Base-by-base conservation (phyloP, 768 basidiomycete species). In the Trametes gibbosa region DNA sequence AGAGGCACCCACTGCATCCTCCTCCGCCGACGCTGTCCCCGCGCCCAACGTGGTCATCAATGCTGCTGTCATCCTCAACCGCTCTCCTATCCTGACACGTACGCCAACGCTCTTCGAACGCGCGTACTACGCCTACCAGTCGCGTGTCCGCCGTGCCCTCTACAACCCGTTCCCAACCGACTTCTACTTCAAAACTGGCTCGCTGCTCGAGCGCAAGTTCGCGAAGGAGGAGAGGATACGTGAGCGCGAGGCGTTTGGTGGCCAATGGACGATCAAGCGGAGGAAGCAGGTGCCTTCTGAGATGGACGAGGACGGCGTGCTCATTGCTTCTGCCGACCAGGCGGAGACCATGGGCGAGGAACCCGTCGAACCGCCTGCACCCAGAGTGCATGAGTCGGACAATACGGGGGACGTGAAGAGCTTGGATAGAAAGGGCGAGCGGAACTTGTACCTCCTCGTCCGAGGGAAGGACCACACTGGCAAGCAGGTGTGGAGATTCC, bases 141-240 rank as follows among this genome's bases (percentile, higher is more conserved):
- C 83, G 9, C 86, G 91, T 42, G 83, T 98, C 68, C 83, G 86
- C 67, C 87, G 91, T 64, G 88, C 94, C 2, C 76, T 98, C 48
- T 88, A 89, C 70, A 92, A 92, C 65, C 95, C 95, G 0, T 87
- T 93, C 71, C 91, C 95, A 17, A 79, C 84, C 58, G 87, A 94
- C 47, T 93, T 96, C 74, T 98, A 95, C 76, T 96, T 96, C 81
- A 94, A 94, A 74, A 86, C 86, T 50, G 95, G 95, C 9, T 90
- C 94, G 0, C 78, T 91, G 16, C 81, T 95, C 29, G 89, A 95
- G 71, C 84, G 85, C 14, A 82, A 89, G 39, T 96, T 93, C 73
- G 85, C 80, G 48, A 72, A 84, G 50, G 89, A 94, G 69, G 89
- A 95, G 67, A 81, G 83, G 46, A 76, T 79, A 59, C 82, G 90